Evolutionary conservation across 768 basidiomycete species (phyloP).

Genomic region (Tulasnella sp.): DNA sequence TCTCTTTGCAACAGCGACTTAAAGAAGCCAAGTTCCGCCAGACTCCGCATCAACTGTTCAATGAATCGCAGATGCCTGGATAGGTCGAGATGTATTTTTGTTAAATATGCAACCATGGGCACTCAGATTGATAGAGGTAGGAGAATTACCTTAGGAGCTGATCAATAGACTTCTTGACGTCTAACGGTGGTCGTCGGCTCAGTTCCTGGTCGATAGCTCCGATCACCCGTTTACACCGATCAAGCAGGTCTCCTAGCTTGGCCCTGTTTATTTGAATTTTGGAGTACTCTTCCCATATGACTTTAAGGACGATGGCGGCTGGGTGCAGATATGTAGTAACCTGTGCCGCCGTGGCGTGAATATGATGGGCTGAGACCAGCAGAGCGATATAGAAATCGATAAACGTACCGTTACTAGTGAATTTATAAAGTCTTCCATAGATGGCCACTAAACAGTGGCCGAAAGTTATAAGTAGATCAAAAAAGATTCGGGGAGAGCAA

Average conservation of each 20-base stretch:
- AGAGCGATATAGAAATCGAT: no score
- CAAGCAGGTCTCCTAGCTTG: neutral
- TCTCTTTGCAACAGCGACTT: neutral
- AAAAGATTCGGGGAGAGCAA: no score
- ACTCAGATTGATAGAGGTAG: no score
- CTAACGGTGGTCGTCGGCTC: neutral
- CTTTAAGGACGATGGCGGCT: neutral
- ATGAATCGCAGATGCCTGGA: neutral
- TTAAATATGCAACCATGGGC: no score
- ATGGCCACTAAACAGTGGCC: no score
- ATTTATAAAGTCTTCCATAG: no score
- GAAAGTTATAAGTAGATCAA: no score
- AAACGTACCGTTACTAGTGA: no score
- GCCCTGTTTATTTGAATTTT: neutral
- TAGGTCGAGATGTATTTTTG: no score
- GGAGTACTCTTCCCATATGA: neutral
- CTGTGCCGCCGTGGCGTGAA: no score
- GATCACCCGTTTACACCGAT: neutral
- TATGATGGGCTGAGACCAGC: no score
- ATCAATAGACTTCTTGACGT: neutral
- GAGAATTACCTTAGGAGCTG: neutral
- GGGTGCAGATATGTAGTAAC: no score
- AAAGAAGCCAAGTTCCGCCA: neutral
- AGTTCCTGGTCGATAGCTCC: neutral
- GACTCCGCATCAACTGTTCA: neutral